Evolutionary conservation across 768 basidiomycete species (phyloP), one percentile per base, ranked within the genome.

Genomic region (Lentinula sp.): DNA sequence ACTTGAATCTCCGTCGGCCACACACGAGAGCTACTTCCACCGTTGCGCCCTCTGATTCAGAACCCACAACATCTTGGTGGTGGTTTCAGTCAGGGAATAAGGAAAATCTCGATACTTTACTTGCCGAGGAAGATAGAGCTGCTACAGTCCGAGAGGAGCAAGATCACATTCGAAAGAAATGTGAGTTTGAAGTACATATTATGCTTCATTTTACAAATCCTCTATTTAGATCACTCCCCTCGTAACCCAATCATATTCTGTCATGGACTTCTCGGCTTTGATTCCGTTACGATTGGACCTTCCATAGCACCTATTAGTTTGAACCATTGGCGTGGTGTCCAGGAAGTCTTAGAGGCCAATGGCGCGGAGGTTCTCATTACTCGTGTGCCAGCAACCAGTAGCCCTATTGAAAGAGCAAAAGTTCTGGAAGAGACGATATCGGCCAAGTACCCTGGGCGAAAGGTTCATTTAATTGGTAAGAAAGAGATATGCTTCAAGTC

Each of bases 291-390:
- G 2, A 87, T 93, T 23, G 89, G 90, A 1, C 86, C 82, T 2
- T 76, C 87, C 49, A 90, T 88, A 60, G 86, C 88, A 12, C 87
- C 93, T 4, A 67, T 98, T 28, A 48, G 46, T 20, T 48, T 99
- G 45, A 81, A 89, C 2, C 95, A 99, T 72, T 99, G 97, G 97
- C 84, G 96, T 41, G 97, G 97, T 6, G 96, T 99, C 64, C 88
- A 90, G 68, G 93, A 98, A 70, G 94, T 91, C 16, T 79, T 99
- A 6, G 88, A 95, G 67, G 82, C 89, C 41, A 94, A 90, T 69
- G 95, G 93, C 16, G 83, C 83, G 12, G 90, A 98, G 70, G 91
- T 98, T 39, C 82, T 98, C 67, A 91, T 98, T 67, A 94, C 95
- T 0, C 85, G 93, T 13, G 95, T 98, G 0, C 95, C 97, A 1